Evolutionary conservation across 2,329 filamentous ascomycete species (phyloP).

Genomic region (Pseudogymnoascus sp.): DNA sequence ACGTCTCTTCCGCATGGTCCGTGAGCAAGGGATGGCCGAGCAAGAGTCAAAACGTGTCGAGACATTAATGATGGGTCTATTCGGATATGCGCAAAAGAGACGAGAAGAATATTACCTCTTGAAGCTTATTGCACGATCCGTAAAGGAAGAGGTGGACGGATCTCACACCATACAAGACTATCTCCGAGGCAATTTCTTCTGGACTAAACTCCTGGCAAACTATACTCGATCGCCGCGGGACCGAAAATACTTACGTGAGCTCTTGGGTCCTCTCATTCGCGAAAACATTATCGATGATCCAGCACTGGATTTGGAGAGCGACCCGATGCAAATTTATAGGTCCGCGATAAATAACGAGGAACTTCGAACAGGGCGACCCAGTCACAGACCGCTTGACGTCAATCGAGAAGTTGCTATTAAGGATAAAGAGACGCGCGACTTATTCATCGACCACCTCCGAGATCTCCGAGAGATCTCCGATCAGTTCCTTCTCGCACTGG

Average conservation of each 20-base stretch:
- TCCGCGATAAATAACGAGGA: slow-evolving; percentile 97
- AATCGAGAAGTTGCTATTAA: slow-evolving; percentile 90
- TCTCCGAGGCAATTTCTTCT: slow-evolving; percentile 84
- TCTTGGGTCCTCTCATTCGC: slow-evolving; percentile 76
- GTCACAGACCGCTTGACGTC: slow-evolving; percentile 72
- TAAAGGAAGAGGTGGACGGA: slow-evolving; percentile 75
- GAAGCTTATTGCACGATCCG: slow-evolving; percentile 74
- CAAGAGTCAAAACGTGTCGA: slow-evolving; percentile 91
- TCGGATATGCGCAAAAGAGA: slow-evolving; percentile 94
- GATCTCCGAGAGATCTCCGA: slow-evolving; percentile 92
- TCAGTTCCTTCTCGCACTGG: slow-evolving; percentile 73
- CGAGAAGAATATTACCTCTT: slow-evolving; percentile 94
- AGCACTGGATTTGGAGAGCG: slow-evolving; percentile 85
- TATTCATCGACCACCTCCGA: slow-evolving; percentile 90
- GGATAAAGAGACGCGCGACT: slow-evolving; percentile 81
- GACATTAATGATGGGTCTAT: slow-evolving; percentile 89
- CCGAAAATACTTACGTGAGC: slow-evolving; percentile 81
- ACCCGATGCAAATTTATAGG: slow-evolving; percentile 93
- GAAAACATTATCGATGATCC: slow-evolving; percentile 92
- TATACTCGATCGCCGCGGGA: slow-evolving; percentile 89
- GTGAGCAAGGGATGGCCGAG: slow-evolving; percentile 76
- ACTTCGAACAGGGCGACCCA: slow-evolving; percentile 78
- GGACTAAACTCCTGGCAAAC: slow-evolving; percentile 74
- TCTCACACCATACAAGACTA: slow-evolving; percentile 73
- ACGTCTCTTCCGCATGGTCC: slow-evolving; percentile 73